Evolutionary conservation across 1,284 basidiomycete species (phyloP).

Genomic region (Caloboletus firmus): DNA sequence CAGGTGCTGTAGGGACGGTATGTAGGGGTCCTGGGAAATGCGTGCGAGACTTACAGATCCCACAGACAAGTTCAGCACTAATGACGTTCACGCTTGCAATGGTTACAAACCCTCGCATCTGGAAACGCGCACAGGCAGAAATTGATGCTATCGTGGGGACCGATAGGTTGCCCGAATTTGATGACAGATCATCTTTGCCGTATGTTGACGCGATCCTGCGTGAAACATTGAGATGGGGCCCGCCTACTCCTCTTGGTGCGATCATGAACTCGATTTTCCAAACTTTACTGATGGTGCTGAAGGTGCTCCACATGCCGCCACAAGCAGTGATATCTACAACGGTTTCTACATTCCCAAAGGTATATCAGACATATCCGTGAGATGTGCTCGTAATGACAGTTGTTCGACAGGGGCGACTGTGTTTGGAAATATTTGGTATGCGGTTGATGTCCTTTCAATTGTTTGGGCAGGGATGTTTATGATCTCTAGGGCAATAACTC

Average conservation of each 20-base stretch:
- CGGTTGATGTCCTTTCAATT: not conserved
- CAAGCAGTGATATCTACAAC: conserved; percentile 25
- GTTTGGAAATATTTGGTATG: conserved; percentile 28
- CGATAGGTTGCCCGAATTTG: conserved; percentile 40
- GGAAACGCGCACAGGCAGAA: conserved; percentile 39
- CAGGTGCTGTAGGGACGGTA: conserved; percentile 27
- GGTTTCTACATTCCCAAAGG: conserved; percentile 33
- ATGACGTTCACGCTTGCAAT: conserved; percentile 38
- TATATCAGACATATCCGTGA: not conserved
- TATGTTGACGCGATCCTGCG: conserved; percentile 42
- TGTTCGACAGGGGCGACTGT: conserved; percentile 15
- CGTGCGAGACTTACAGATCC: not conserved
- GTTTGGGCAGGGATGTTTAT: not conserved
- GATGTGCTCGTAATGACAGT: not conserved
- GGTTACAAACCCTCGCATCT: conserved; percentile 35
- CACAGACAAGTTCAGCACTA: conserved; percentile 15
- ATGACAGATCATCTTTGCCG: conserved; percentile 39
- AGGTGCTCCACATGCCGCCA: conserved; percentile 21
- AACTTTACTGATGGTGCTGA: not conserved
- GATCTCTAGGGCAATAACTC: conserved; percentile 25
- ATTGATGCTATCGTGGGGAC: conserved; percentile 40
- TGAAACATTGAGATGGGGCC: conserved; percentile 37
- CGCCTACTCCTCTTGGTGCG: conserved; percentile 26
- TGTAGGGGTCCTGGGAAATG: not conserved
- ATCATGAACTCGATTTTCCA: not conserved